phyloP scores from a whole-genome alignment of 495 filamentous ascomycete genomes.

The Bacidia gigantensis region DNA sequence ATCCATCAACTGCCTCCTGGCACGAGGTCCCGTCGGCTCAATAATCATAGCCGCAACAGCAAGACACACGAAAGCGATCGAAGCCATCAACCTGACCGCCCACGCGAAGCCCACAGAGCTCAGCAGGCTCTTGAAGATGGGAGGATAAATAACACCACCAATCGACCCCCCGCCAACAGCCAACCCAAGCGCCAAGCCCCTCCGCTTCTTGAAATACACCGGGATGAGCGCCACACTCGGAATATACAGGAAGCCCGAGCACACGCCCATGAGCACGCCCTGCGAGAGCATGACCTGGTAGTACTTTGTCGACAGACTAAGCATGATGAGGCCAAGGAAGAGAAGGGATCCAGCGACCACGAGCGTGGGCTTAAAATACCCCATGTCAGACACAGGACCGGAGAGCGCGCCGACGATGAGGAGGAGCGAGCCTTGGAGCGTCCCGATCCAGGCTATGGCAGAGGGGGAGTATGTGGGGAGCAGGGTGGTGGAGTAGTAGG shows the following conservation, averaged over 20 bases:
- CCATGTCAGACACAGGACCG: slow-evolving; percentile 56
- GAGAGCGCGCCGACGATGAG: slow-evolving; percentile 47
- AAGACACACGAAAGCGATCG: slow-evolving; percentile 25
- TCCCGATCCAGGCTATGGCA: slow-evolving; percentile 46
- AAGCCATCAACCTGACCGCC: slow-evolving; percentile 49
- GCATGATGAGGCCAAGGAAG: slow-evolving; percentile 55
- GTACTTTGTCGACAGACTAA: slow-evolving; percentile 40
- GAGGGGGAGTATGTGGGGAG: background rate
- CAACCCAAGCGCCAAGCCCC: slow-evolving; percentile 42
- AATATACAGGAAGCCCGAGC: slow-evolving; percentile 38
- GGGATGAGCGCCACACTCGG: slow-evolving; percentile 44
- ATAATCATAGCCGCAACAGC: slow-evolving; percentile 1
- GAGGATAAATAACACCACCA: slow-evolving; percentile 55
- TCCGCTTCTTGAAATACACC: slow-evolving; percentile 42
- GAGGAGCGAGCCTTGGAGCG: slow-evolving; percentile 53
- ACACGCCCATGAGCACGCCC: slow-evolving; percentile 35
- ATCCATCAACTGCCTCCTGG: slow-evolving; percentile 36
- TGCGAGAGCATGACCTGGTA: slow-evolving; percentile 50
- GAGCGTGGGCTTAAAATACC: slow-evolving; percentile 42
- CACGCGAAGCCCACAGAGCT: slow-evolving; percentile 48
- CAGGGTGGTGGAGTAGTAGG: slow-evolving; percentile 22
- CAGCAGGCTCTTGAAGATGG: slow-evolving; percentile 49
- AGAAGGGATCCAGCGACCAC: slow-evolving; percentile 42
- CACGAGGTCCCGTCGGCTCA: slow-evolving; percentile 41
- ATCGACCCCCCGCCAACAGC: slow-evolving; percentile 46